phyloP scores from a whole-genome alignment of 805 yeast genomes.

The Wickerhamomyces rabaulensis region DNA sequence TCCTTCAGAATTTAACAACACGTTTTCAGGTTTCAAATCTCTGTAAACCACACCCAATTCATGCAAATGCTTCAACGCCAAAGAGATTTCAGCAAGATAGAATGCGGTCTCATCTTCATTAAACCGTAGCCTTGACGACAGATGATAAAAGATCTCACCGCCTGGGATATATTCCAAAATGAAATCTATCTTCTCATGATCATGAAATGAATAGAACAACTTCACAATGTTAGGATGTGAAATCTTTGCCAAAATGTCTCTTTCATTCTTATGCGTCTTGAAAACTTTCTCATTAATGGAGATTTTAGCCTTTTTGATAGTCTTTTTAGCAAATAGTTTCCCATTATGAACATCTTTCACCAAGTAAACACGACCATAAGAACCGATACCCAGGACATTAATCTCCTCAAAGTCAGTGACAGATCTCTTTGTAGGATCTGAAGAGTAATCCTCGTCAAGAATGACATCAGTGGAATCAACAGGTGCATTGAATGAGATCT shows the following conservation, averaged over 20 bases:
- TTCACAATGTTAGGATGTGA: slow-evolving; percentile 81
- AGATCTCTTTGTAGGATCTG: slow-evolving; percentile 10
- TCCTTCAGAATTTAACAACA: slow-evolving; percentile 70
- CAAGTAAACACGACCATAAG: slow-evolving; percentile 81
- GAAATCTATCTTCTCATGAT: slow-evolving; percentile 65
- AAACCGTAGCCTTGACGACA: slow-evolving; percentile 33
- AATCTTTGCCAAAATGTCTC: slow-evolving; percentile 64
- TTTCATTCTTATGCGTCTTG: slow-evolving; percentile 74
- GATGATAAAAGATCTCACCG: slow-evolving; percentile 64
- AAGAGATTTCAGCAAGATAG: slow-evolving; percentile 75
- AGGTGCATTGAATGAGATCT: slow-evolving; percentile 13
- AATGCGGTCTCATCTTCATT: slow-evolving; percentile 67
- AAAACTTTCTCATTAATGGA: slow-evolving; percentile 46
- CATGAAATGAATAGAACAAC: slow-evolving; percentile 80
- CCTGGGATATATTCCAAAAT: slow-evolving; percentile 84
- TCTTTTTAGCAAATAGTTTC: slow-evolving; percentile 79
- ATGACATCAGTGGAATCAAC: slow-evolving; percentile 11
- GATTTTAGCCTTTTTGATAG: slow-evolving; percentile 74
- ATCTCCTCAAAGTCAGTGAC: slow-evolving; percentile 61
- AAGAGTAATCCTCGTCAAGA: slow-evolving; percentile 11
- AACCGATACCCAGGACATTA: slow-evolving; percentile 77
- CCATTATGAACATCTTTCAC: slow-evolving; percentile 61
- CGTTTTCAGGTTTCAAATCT: slow-evolving; percentile 87
- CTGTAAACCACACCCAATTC: slow-evolving; percentile 78
- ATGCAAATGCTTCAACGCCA: slow-evolving; percentile 74